A percentile compares a stretch with the other conserved stretches of the same genome.
Evolutionary conservation across 495 filamentous ascomycete species (phyloP).

Genomic region (Aspergillus saccharolyticus): DNA sequence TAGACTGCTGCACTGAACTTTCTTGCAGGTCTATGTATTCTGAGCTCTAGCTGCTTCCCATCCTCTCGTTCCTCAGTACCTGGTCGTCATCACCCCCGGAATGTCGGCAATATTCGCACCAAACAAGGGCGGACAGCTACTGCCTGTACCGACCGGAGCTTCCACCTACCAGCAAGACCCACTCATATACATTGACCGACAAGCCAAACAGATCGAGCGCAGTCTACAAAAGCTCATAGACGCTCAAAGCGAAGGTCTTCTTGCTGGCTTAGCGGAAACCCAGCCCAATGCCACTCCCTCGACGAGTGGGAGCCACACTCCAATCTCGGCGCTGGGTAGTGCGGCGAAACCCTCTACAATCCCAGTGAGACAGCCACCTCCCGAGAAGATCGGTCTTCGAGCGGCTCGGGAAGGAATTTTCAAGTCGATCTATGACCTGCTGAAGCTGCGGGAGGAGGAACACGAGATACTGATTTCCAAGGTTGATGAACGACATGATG

Average conservation of each 20-base stretch:
- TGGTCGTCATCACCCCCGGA: background rate
- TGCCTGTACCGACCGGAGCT: slow-evolving; percentile 25
- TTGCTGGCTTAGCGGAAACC: slow-evolving; percentile 44
- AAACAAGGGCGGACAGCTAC: slow-evolving; percentile 21
- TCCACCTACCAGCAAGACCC: slow-evolving; percentile 35
- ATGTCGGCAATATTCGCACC: slow-evolving; percentile 35
- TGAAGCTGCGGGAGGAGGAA: slow-evolving; percentile 69
- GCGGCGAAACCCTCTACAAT: slow-evolving; percentile 35
- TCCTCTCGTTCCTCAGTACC: background rate
- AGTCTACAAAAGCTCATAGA: slow-evolving; percentile 79
- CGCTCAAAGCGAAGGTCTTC: slow-evolving; percentile 73
- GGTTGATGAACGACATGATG: slow-evolving; percentile 50
- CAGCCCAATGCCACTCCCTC: slow-evolving; percentile 36
- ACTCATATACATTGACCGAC: slow-evolving; percentile 40
- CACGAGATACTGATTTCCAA: slow-evolving; percentile 54
- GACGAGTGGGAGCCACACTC: slow-evolving; percentile 43
- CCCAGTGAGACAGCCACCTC: slow-evolving; percentile 58
- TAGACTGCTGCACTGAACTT: too few species aligned
- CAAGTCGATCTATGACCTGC: slow-evolving; percentile 64
- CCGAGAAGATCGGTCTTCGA: slow-evolving; percentile 53
- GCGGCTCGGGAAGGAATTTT: slow-evolving; percentile 68
- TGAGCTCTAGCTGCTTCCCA: background rate
- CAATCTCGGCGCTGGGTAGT: slow-evolving; percentile 26
- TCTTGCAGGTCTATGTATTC: background rate
- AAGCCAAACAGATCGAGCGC: slow-evolving; percentile 55